phyloP scores from a whole-genome alignment of 2,329 filamentous ascomycete species.

The Chaetomiaceae sp. region DNA sequence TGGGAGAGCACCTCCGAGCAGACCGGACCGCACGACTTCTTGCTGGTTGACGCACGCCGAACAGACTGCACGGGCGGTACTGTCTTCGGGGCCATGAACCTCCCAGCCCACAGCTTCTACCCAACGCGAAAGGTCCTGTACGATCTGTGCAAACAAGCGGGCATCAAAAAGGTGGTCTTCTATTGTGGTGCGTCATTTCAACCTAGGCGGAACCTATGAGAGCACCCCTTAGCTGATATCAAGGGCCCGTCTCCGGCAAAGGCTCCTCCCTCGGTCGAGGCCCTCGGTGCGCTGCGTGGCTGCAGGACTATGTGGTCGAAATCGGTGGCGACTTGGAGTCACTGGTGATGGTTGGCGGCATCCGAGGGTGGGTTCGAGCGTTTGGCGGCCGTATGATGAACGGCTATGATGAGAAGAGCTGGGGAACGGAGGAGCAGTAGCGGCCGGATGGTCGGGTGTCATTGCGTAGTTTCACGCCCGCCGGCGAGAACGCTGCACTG shows the following conservation, averaged over 20 bases:
- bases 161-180: conserved; percentile 44
- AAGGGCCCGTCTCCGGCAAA: conserved; percentile 18
- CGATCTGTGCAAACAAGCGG: conserved; percentile 44
- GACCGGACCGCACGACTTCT: conserved; percentile 31
- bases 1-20: conserved; percentile 24
- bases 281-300: conserved; percentile 48
- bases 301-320: conserved; percentile 49
- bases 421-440: conserved; percentile 22
- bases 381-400: conserved; percentile 44
- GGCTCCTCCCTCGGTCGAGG: conserved; percentile 47
- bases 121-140: conserved; percentile 43
- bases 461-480: too few species aligned
- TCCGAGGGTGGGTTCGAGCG: conserved; percentile 49
- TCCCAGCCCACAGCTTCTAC: conserved; percentile 50
- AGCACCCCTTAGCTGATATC: background rate
- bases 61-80: conserved; percentile 54
- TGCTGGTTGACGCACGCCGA: conserved; percentile 49
- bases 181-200: conserved; percentile 43
- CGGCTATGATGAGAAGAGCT: conserved; percentile 41
- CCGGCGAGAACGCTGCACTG: background rate
- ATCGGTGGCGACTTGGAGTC: conserved; percentile 39
- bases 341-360: conserved; percentile 44
- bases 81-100: conserved; percentile 51
- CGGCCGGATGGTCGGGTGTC: conserved; percentile 11
- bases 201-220: conserved; percentile 1